Evolutionary conservation across 1,139 yeast species (phyloP).

Genomic region (Blastobotrys arbuscula): DNA sequence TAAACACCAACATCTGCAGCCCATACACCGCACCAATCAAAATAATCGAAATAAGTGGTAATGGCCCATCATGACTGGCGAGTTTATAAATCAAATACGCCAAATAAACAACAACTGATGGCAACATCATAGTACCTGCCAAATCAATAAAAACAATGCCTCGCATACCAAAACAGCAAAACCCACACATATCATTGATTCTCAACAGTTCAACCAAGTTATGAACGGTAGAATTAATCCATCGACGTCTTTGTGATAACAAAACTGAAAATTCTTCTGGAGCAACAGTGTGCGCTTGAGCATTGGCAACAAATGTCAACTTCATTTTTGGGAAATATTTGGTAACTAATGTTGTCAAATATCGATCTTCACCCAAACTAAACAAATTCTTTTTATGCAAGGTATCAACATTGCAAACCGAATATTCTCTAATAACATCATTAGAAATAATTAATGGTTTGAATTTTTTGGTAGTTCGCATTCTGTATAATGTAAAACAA

Average conservation of each 20-base stretch:
- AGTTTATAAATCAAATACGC: conserved; percentile 36
- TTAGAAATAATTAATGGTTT: conserved; percentile 37
- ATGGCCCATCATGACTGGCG: conserved; percentile 30
- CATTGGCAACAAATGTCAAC: conserved; percentile 37
- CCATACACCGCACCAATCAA: conserved; percentile 39
- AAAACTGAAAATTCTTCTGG: conserved; percentile 39
- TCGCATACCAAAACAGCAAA: conserved; percentile 40
- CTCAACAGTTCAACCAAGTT: conserved; percentile 38
- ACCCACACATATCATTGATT: conserved; percentile 38
- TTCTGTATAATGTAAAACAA: conserved; percentile 39
- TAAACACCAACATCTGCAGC: conserved; percentile 36
- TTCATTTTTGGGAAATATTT: conserved; percentile 37
- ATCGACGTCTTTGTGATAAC: conserved; percentile 41
- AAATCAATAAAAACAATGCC: conserved; percentile 39
- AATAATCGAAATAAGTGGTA: conserved; percentile 37
- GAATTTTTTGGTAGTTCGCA: conserved; percentile 35
- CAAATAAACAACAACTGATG: conserved; percentile 38
- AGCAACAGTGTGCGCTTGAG: conserved; percentile 37
- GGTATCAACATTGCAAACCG: conserved; percentile 37
- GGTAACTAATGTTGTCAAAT: conserved; percentile 38
- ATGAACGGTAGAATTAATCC: conserved; percentile 43
- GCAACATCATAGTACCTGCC: conserved; percentile 37
- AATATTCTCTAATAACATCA: conserved; percentile 36
- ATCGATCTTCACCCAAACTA: conserved; percentile 41
- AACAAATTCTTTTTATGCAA: conserved; percentile 40